A percentile compares a stretch with the other conserved stretches of the same genome.
Conservation (phyloP, 371 early-diverging fungal species). For the Mucor indicus region DNA sequence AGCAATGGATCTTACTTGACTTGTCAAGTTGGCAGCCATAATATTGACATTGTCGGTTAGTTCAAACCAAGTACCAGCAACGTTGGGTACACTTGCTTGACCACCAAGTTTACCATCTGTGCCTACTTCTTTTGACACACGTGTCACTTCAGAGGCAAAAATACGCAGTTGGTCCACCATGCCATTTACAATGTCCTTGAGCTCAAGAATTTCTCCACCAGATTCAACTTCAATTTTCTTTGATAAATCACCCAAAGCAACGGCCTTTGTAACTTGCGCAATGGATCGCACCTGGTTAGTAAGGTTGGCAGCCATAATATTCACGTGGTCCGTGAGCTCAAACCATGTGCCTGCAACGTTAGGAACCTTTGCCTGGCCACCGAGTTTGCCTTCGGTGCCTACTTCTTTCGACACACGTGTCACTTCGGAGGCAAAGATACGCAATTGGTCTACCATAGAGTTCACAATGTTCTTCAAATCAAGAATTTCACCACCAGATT, state of each 20-base stretch:
- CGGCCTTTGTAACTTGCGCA: constrained; percentile 56
- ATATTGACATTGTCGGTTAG: constrained; percentile 61
- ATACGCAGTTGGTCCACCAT: constrained; percentile 47
- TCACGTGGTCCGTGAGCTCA: constrained; percentile 61
- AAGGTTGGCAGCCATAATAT: constrained; percentile 56
- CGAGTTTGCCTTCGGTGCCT: constrained; percentile 56
- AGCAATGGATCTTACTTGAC: constrained; percentile 55
- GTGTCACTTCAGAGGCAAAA: constrained; percentile 43
- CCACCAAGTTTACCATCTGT: constrained; percentile 52
- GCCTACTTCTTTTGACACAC: constrained; percentile 46
- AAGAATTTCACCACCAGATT: constrained; percentile 36
- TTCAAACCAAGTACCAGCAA: constrained; percentile 63
- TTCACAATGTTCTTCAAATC: constrained; percentile 33
- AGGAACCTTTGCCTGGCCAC: constrained; percentile 47
- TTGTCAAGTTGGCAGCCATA: constrained; percentile 57
- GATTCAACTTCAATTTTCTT: constrained; percentile 33
- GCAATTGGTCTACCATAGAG: constrained; percentile 51
- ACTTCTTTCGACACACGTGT: constrained; percentile 64
- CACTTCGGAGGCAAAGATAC: constrained; percentile 58
- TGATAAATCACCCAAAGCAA: constrained; percentile 51
- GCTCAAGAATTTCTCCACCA: constrained; percentile 34
- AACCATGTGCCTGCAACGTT: constrained; percentile 64
- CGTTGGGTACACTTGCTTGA: constrained; percentile 46
- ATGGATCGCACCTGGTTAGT: constrained; percentile 57
- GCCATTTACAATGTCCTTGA: constrained; percentile 34